Evolutionary conservation across 345 rosid species (phyloP).

Genomic region (Fremontodendron californicum): DNA sequence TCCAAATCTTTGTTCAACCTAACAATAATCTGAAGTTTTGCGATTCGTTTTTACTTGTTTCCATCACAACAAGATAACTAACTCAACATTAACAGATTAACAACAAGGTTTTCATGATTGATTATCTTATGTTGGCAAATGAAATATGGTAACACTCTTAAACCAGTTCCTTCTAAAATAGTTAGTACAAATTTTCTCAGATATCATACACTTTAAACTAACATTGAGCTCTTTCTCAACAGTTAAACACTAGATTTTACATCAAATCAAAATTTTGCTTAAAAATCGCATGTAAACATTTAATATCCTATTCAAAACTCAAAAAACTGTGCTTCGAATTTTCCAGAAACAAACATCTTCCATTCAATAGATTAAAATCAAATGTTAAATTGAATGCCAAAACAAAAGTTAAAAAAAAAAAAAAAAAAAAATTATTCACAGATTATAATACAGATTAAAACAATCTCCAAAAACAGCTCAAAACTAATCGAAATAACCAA

Average conservation of each 20-base stretch:
- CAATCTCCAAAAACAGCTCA: not conserved
- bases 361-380: not conserved
- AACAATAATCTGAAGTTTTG: not conserved
- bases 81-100: not conserved
- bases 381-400: slow-evolving; percentile 1
- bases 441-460: not conserved
- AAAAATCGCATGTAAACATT: not conserved
- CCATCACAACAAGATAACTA: not conserved
- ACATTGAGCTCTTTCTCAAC: not conserved
- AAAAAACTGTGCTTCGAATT: not conserved
- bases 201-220: not conserved
- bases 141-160: not conserved
- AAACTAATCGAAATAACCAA: not conserved
- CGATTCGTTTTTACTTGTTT: not conserved
- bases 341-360: too few species aligned
- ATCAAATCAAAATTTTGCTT: not conserved
- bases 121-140: not conserved
- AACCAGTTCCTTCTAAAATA: not conserved
- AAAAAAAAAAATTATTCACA: not conserved
- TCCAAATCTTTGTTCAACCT: not conserved
- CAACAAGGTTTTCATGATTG: not conserved
- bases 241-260: not conserved
- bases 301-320: not conserved
- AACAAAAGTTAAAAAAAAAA: not conserved
- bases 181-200: not conserved